Evolutionary conservation across 2,329 filamentous ascomycete genomes (phyloP).

Genomic region (Phialophora tarda): DNA sequence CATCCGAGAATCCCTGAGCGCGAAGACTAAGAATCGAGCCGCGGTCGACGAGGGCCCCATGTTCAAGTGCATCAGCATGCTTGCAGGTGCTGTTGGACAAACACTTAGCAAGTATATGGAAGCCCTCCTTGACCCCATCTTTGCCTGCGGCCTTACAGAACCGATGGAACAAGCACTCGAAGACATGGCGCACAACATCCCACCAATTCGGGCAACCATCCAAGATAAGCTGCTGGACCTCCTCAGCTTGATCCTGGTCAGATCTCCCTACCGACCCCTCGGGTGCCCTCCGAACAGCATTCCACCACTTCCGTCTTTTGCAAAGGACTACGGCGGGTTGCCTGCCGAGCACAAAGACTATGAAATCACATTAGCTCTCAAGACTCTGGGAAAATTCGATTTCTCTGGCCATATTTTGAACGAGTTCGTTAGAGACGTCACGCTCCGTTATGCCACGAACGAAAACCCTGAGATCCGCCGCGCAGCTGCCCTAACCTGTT

Average conservation of each 20-base stretch:
- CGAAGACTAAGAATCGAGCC: conserved; percentile 56
- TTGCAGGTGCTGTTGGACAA: conserved; percentile 93
- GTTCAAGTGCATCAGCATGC: conserved; percentile 96
- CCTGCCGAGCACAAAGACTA: conserved; percentile 79
- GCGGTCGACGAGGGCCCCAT: conserved; percentile 72
- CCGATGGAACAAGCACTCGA: conserved; percentile 94
- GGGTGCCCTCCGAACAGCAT: conserved; percentile 90
- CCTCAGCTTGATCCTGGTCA: conserved; percentile 90
- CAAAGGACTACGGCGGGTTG: conserved; percentile 83
- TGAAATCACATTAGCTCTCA: conserved; percentile 90
- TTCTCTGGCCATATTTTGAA: conserved; percentile 91
- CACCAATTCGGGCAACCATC: conserved; percentile 88
- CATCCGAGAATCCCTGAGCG: conserved; percentile 73
- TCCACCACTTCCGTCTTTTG: conserved; percentile 78
- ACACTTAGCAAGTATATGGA: conserved; percentile 99
- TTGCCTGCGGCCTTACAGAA: conserved; percentile 91
- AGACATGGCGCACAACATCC: conserved; percentile 99
- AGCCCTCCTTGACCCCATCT: conserved; percentile 90
- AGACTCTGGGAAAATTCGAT: conserved; percentile 97
- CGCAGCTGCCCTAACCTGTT: conserved; percentile 93
- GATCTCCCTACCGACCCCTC: conserved; percentile 87
- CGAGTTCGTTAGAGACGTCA: conserved; percentile 97
- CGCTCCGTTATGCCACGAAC: conserved; percentile 96
- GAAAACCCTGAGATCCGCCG: conserved; percentile 93
- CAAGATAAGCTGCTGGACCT: conserved; percentile 94